Percentiles rank a stretch among this genome's conserved stretches.
Conservation (phyloP, 441 rosid species). For the Metrosideros polymorpha region DNA sequence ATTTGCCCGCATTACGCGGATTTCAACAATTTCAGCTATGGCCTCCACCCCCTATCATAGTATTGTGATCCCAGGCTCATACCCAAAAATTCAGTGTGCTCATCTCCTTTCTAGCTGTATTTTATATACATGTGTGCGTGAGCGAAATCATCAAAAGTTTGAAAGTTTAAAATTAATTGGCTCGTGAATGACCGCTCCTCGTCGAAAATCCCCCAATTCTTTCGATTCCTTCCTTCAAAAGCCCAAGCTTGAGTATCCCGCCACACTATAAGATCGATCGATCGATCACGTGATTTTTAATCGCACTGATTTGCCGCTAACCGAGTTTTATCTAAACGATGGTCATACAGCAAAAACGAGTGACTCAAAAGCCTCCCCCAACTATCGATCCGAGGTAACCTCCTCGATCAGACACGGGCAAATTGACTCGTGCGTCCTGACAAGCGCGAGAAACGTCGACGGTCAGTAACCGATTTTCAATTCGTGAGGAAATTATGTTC, state of each 20-base stretch:
- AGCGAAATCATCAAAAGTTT: neutral
- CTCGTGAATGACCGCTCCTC: neutral
- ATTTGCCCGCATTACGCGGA: neutral
- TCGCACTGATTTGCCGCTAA: neutral
- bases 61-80: neutral
- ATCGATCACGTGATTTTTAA: too few relatives aligned
- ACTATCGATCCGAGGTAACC: neutral
- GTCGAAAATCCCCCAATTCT: neutral
- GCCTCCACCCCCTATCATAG: neutral
- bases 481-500: neutral
- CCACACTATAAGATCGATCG: too few relatives aligned
- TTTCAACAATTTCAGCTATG: neutral
- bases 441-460: neutral
- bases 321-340: neutral
- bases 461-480: neutral
- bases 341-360: neutral
- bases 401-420: neutral
- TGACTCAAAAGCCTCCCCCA: neutral
- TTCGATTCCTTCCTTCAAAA: neutral
- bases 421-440: neutral
- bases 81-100: neutral
- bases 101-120: neutral
- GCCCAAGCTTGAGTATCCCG: neutral
- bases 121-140: too few relatives aligned
- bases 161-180: neutral